Percentiles rank a stretch among this genome's conserved stretches.
Conservation (phyloP, 371 early-diverging fungal species). For the Mucor piriformis region DNA sequence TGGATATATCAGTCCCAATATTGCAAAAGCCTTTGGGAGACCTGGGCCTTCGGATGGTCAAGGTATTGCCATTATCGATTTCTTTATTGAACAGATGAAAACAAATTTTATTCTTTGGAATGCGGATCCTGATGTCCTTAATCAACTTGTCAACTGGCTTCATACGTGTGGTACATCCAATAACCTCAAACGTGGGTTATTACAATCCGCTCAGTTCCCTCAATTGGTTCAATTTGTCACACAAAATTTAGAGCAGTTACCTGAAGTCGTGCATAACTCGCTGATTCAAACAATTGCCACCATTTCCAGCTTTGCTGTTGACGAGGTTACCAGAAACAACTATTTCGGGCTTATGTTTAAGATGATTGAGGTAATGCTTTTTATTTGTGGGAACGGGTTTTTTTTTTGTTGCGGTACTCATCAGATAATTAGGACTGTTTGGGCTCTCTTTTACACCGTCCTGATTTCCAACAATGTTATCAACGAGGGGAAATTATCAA, state of each 20-base stretch:
- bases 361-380: slow-evolving; percentile 48
- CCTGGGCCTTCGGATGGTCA: slow-evolving; percentile 62
- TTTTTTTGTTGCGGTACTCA: too few species aligned
- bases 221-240: slow-evolving; percentile 63
- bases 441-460: slow-evolving; percentile 55
- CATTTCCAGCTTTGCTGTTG: slow-evolving; percentile 63
- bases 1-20: slow-evolving; percentile 55
- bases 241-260: slow-evolving; percentile 60
- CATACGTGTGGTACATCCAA: slow-evolving; percentile 59
- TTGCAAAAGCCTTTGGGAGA: slow-evolving; percentile 61
- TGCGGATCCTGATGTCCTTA: slow-evolving; percentile 71
- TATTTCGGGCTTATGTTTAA: slow-evolving; percentile 63
- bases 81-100: slow-evolving; percentile 62
- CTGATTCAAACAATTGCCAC: slow-evolving; percentile 71
- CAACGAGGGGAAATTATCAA: slow-evolving; percentile 61
- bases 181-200: slow-evolving; percentile 54
- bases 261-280: slow-evolving; percentile 61
- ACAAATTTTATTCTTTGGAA: slow-evolving; percentile 73
- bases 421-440: slow-evolving; percentile 53
- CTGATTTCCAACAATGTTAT: slow-evolving; percentile 61
- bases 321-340: slow-evolving; percentile 47
- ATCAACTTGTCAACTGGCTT: slow-evolving; percentile 63
- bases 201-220: slow-evolving; percentile 67
- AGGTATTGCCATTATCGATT: slow-evolving; percentile 62
- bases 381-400: background rate